Base-by-base conservation (phyloP, 148 eudicot genomes). In the Drosera capensis region DNA sequence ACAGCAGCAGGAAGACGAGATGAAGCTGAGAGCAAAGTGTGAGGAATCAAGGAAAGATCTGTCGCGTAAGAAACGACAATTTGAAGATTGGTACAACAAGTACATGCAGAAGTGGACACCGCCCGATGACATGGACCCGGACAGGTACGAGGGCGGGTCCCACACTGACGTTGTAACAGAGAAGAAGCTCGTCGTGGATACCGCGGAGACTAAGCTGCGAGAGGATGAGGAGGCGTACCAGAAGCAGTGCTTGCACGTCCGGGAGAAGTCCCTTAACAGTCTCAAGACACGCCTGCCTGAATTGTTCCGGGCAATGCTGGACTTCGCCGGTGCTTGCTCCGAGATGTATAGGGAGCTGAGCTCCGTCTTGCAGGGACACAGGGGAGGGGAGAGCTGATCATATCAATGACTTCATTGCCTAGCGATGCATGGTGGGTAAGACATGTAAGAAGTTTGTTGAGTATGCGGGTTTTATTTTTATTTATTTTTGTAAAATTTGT, bases 181-280 rank as follows among this genome's bases (percentile, higher is more conserved):
- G 14, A 63, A 51, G 43, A 65, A 65, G 50, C 44, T 66, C 8
- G 51, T 56, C 20, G 69, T 81, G 29, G 83, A 75, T 47, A 48
- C 23, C 5, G 63, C 68, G 4, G 63, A 63, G 79, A 76, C 64
- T 60, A 81, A 52, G 52, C 46, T 86, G 43, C 79, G 71, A 43
- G 93, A 78, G 4, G 81, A 78, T 13, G 70, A 56, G 18, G 77
- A 75, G 45, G 52, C 6, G 14, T 80, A 76, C 42, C 52, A 64
- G 51, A 63, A 45, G 56, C 69, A 56, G 20, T 75, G 83, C 26
- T 19, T 65, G 51, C 92, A 75, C 16, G 93, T 81, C 13, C 66
- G 95, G 57, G 78, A 86, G 25, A 81, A 86, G 66, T 64, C 95
- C 19, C 54, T 78, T 43, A 47, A 63, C 5, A 75, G 67, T 56